Percentiles rank a stretch among this genome's conserved stretches.
Evolutionary conservation across 768 basidiomycete genomes (phyloP).

Genomic region (Russula foetens): DNA sequence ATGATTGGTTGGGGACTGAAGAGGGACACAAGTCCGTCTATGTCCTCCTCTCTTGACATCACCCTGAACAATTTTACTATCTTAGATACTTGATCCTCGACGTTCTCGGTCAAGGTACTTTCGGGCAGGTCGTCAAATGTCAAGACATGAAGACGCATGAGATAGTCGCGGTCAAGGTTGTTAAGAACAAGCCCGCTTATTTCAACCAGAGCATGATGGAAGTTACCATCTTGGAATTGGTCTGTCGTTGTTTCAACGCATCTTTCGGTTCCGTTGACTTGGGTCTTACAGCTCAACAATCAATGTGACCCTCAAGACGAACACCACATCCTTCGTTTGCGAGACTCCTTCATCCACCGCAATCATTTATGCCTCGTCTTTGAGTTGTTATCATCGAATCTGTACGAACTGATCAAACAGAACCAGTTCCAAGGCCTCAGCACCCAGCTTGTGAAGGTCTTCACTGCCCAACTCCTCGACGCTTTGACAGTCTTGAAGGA

Average conservation of each 20-base stretch:
- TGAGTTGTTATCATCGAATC: conserved; percentile 91
- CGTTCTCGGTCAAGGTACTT: conserved; percentile 96
- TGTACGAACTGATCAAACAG: conserved; percentile 99
- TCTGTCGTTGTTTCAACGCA: conserved; percentile 35
- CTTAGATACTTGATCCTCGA: conserved; percentile 91
- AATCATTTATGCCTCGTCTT: conserved; percentile 97
- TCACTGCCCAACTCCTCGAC: conserved; percentile 92
- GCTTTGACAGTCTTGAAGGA: conserved; percentile 90
- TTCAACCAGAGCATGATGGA: conserved; percentile 99
- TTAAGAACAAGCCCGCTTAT: conserved; percentile 99
- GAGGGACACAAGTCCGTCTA: conserved; percentile 84
- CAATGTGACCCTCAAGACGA: conserved; percentile 89
- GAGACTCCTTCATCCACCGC: conserved; percentile 94
- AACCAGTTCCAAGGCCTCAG: conserved; percentile 97
- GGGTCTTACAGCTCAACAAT: conserved; percentile 69
- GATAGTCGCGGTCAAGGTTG: conserved; percentile 97
- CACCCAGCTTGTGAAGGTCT: conserved; percentile 96
- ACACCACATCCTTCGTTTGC: conserved; percentile 92
- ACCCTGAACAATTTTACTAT: conserved; percentile 12
- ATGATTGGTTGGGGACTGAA: conserved; percentile 92
- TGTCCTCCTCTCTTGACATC: conserved; percentile 4
- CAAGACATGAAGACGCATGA: conserved; percentile 99
- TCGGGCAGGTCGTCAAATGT: conserved; percentile 99
- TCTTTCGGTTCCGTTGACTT: not conserved
- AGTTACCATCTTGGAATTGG: conserved; percentile 93